phyloP scores from a whole-genome alignment of 2,329 filamentous ascomycete species.

The Aspergillus bombycis region DNA sequence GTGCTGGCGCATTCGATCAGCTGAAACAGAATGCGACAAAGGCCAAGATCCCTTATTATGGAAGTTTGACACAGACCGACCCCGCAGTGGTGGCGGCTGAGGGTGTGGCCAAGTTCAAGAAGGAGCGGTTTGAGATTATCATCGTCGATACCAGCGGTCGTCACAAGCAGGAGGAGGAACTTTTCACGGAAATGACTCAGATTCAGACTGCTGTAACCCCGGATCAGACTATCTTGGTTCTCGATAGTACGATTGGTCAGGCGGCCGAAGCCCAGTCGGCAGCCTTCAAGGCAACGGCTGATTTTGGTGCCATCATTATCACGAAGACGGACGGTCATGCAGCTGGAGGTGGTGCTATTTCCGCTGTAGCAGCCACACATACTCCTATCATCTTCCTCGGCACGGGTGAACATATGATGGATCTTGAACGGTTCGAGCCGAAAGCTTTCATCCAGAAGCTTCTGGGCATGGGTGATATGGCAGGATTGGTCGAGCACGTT shows the following conservation, averaged over 20 bases:
- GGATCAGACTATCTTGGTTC: slow-evolving; percentile 97
- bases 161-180: slow-evolving; percentile 89
- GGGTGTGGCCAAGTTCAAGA: slow-evolving; percentile 98
- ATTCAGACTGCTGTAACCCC: slow-evolving; percentile 89
- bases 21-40: slow-evolving; percentile 99
- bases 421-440: slow-evolving; percentile 89
- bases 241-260: slow-evolving; percentile 95
- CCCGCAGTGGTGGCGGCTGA: slow-evolving; percentile 91
- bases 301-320: slow-evolving; percentile 98
- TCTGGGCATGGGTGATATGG: slow-evolving; percentile 96
- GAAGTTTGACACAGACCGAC: slow-evolving; percentile 93
- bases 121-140: slow-evolving; percentile 96
- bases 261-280: slow-evolving; percentile 92
- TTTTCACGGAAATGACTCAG: slow-evolving; percentile 97
- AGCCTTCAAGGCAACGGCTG: slow-evolving; percentile 95
- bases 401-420: slow-evolving; percentile 95
- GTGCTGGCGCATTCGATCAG: slow-evolving; percentile 97
- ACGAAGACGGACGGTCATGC: slow-evolving; percentile 98
- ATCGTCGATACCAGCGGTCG: slow-evolving; percentile 97
- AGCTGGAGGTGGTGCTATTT: slow-evolving; percentile 94
- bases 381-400: slow-evolving; percentile 98
- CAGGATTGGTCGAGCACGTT: slow-evolving; percentile 92
- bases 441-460: slow-evolving; percentile 93
- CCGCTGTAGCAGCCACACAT: slow-evolving; percentile 91
- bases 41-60: slow-evolving; percentile 98